Evolutionary conservation across 345 rosid genomes (phyloP), one percentile per base, ranked within the genome.

Genomic region (Laguncularia racemosa): DNA sequence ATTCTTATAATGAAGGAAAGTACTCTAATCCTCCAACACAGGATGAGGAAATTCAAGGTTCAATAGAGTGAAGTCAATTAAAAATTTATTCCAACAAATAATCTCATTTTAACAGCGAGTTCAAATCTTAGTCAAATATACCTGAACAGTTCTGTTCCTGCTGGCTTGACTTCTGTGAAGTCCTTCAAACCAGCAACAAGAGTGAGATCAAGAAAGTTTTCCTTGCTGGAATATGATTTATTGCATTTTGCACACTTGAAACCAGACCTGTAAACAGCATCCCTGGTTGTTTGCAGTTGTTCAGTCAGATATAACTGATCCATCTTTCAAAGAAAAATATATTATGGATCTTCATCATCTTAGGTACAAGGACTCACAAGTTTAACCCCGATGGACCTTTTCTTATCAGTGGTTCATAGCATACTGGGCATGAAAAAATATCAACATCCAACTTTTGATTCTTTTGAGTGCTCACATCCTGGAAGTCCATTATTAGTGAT

Each of bases 331-430:
- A 23, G 26, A 20, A 52, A 58, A 66, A 16, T 43, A 21, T 45
- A 18, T 10, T 7, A 40, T 19, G 2, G 19, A 48, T 33, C 0
- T 33, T 10, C 40, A 46, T n/a, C 44, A 33, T 40, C 40, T 52
- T 43, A 2, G 16, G 52, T 21, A 26, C 52, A 26, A 46, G 43
- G 59, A 83, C 95, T 70, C 81, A 93, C 97, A 85, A 70, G 75
- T 85, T 89, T 16, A 89, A 71, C 79, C 99, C 97, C 43, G 91
- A 59, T 61, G 95, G 97, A 13, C 97, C 99, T 82, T 84, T 86
- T 71, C 96, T 84, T 67, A 82, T 57, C 46, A 89, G 81, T 18
- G 96, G 91, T 64, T 89, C 82, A 59, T 84, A 93, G 53, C 99
- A 89, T 17, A 86, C 78, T 33, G 97, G 96, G 59, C 97, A 93